Evolutionary conservation across 805 yeast species (phyloP), one percentile per base, ranked within the genome.

Genomic region (Deakozyma indianensis): DNA sequence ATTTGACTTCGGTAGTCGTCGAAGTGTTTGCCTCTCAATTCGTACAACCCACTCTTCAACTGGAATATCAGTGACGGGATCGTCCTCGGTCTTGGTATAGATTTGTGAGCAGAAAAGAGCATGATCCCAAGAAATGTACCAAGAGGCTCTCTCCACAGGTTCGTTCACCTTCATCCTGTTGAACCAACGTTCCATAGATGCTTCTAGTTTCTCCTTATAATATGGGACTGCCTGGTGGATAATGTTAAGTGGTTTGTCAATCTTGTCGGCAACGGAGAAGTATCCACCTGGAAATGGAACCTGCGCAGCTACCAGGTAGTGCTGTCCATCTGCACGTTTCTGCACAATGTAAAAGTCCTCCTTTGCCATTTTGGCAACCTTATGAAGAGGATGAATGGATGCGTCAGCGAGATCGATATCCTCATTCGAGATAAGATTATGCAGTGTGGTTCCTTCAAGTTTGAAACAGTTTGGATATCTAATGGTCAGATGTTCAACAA

Each of bases 241-340:
- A 11, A 68, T 65, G 59, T 80, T 85, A 42, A 80, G 59, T 45
- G 70, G 72, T 53, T 68, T 71, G 20, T 87, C 87, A 42, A 81
- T 52, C 51, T 80, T 80, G 47, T 69, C 56, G 51, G 67, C 58
- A 45, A 80, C 74, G 46, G 80, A 80, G 61, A 81, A 80, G 1
- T 80, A 74, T 3, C 87, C 87, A 42, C 88, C 88, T 2, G 87
- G 86, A 59, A 80, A 80, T 3, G 86, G 85, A 32, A 80, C 87
- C 1, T 81, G 85, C 3, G 83, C 86, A 1, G 84, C 88, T 29
- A 70, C 72, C 45, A 80, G 63, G 58, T 80, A 77, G 58, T 80
- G 86, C 41, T 57, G 53, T 1, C 76, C 83, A 51, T 75, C 73
- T 0, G 65, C 70, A 49, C 75, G 70, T 53, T 77, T 71, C 55